Evolutionary conservation across 2,329 filamentous ascomycete species (phyloP).

Genomic region (Sporothrix curviconia): DNA sequence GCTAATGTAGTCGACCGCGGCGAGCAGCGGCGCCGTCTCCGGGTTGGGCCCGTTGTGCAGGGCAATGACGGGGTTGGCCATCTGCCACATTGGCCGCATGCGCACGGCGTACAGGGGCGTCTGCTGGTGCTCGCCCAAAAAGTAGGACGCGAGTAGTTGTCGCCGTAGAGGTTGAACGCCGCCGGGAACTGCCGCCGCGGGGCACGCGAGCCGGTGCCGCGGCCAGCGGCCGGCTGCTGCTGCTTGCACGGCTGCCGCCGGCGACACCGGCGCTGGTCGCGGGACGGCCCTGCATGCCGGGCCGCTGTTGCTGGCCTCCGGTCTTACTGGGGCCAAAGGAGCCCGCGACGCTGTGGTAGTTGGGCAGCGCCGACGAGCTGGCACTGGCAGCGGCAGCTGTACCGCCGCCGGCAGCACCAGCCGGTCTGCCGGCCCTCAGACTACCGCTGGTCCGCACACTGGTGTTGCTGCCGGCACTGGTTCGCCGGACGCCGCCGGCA

Average conservation of each 20-base stretch:
- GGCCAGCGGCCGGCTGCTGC: not conserved
- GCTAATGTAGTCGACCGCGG: conserved; percentile 21
- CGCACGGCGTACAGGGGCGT: conserved; percentile 29
- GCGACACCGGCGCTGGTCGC: not conserved
- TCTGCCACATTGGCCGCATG: conserved; percentile 22
- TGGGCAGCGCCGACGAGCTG: not conserved
- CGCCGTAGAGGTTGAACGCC: conserved; percentile 28
- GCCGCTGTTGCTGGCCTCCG: not conserved
- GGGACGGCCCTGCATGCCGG: not conserved
- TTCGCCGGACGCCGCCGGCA: not conserved
- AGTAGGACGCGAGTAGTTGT: conserved; percentile 19
- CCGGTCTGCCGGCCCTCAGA: no score
- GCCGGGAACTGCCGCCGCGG: conserved; percentile 27
- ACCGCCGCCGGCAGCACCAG: no score
- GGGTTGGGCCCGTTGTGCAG: conserved; percentile 30
- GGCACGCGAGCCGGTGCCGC: conserved; percentile 16
- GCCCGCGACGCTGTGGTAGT: not conserved
- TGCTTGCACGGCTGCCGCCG: not conserved
- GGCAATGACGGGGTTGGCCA: conserved; percentile 25
- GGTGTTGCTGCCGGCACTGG: not conserved
- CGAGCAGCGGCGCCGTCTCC: conserved; percentile 25
- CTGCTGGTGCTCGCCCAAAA: conserved; percentile 28
- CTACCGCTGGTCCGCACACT: not conserved
- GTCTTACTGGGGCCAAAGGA: not conserved
- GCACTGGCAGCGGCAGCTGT: no score